Percentiles rank a stretch among this genome's conserved stretches.
These are phyloP conservation scores for Crithidia brevicula DNA, from an alignment of 208 protist genomes.

Conservation along the genomic window DNA sequence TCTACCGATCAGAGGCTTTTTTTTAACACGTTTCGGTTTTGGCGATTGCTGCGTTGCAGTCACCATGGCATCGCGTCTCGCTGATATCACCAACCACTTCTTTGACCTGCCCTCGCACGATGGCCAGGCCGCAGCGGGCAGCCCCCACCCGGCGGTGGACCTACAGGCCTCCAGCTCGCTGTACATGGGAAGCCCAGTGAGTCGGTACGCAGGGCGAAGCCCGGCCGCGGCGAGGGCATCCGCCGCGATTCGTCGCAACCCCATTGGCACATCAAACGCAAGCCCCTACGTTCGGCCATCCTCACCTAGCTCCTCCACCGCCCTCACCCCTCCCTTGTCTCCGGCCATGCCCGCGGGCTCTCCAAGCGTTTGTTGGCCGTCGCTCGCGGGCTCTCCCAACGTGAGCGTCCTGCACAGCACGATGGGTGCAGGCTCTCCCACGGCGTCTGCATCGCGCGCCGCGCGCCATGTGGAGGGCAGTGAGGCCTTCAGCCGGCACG, in stretches of 20 bases:
- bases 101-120: slow-evolving; percentile 27
- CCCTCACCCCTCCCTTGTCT: slow-evolving; percentile 24
- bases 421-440: neutral
- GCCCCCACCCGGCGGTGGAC: slow-evolving; percentile 5
- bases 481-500: neutral
- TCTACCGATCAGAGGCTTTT: too few species aligned
- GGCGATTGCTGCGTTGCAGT: neutral
- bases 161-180: slow-evolving; percentile 18
- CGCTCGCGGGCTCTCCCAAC: neutral
- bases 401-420: neutral
- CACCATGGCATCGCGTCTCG: slow-evolving; percentile 29
- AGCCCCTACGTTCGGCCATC: neutral
- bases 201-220: slow-evolving; percentile 9
- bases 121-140: slow-evolving; percentile 1
- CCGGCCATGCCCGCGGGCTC: slow-evolving; percentile 16
- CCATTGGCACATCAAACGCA: neutral
- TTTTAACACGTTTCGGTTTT: too few species aligned
- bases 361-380: neutral
- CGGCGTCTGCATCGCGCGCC: neutral
- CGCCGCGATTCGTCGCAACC: neutral
- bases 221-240: neutral
- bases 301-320: slow-evolving; percentile 17
- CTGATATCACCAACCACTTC: slow-evolving; percentile 33
- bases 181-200: slow-evolving; percentile 8
- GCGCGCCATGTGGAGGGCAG: neutral